A percentile compares a stretch with the other conserved stretches of the same genome.
Evolutionary conservation across 2,329 filamentous ascomycete genomes (phyloP).

Genomic region (Coniella lustricola): DNA sequence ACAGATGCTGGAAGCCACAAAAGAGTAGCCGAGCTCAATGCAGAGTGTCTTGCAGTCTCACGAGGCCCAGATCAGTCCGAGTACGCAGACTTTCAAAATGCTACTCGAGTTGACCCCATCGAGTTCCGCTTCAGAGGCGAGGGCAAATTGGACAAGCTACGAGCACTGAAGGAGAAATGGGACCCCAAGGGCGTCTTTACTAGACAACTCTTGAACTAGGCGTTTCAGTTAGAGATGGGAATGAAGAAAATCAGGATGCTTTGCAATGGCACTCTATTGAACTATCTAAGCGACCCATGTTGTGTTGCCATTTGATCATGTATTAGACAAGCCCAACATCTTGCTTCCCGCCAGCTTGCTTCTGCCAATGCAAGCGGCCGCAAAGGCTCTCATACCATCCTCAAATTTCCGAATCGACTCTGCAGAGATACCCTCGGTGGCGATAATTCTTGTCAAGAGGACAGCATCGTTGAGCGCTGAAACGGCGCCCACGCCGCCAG

Average conservation of each 20-base stretch:
- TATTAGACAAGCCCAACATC: background rate
- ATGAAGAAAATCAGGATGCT: background rate
- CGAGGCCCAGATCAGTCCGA: constrained; percentile 11
- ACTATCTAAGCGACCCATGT: too few relatives aligned
- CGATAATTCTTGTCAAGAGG: background rate
- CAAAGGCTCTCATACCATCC: background rate
- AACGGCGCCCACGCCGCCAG: background rate
- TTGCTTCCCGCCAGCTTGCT: background rate
- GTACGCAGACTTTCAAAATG: constrained; percentile 17
- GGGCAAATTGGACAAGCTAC: constrained; percentile 7
- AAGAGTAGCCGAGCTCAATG: constrained; percentile 16
- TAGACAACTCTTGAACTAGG: constrained; percentile 3
- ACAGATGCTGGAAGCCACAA: constrained; percentile 16
- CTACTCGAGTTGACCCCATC: constrained; percentile 15
- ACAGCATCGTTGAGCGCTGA: background rate
- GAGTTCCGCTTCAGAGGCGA: constrained; percentile 17
- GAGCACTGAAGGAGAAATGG: constrained; percentile 3
- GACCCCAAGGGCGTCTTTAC: constrained; percentile 21
- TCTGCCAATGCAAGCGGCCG: background rate
- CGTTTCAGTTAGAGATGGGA: background rate
- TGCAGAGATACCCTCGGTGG: background rate
- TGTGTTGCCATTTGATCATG: too few relatives aligned
- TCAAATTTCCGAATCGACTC: background rate
- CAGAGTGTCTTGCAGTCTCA: constrained; percentile 13
- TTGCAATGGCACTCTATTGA: too few relatives aligned